Conservation (phyloP, 768 basidiomycete species). For the Lactarius psammicola region DNA sequence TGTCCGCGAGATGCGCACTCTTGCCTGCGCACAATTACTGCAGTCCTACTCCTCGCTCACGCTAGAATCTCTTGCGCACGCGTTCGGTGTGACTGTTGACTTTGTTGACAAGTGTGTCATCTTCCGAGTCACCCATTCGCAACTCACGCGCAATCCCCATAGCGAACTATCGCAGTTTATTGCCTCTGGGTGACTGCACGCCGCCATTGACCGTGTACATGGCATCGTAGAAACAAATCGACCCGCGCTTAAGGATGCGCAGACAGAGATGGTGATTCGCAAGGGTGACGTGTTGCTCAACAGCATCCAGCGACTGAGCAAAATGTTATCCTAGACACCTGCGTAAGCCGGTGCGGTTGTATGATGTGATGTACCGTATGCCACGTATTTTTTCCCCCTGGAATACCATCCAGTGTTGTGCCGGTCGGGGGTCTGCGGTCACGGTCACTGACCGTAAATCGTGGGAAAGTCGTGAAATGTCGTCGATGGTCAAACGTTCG, state of each 20-base stretch:
- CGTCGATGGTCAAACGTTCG: no score
- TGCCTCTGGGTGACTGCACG: conserved; percentile 78
- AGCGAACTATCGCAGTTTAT: conserved; percentile 94
- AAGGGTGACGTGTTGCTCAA: conserved; percentile 89
- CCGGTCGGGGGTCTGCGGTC: no score
- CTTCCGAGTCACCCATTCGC: not conserved
- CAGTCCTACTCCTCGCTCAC: conserved; percentile 90
- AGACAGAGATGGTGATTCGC: conserved; percentile 91
- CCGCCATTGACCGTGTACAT: conserved; percentile 91
- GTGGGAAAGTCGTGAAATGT: no score
- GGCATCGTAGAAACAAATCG: conserved; percentile 92
- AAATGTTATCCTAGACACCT: conserved; percentile 61
- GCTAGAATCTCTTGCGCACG: conserved; percentile 75
- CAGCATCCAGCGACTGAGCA: conserved; percentile 83
- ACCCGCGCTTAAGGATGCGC: conserved; percentile 70
- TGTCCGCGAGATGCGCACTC: conserved; percentile 93
- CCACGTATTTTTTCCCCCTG: not conserved
- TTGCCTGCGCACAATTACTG: conserved; percentile 88
- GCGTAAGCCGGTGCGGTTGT: not conserved
- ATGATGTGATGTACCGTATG: conserved; percentile 11
- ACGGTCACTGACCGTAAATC: no score
- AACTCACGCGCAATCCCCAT: conserved; percentile 16
- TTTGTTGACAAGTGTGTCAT: conserved; percentile 80
- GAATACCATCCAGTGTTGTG: no score
- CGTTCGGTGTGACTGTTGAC: conserved; percentile 86